A percentile compares a stretch with the other conserved stretches of the same genome.
Conservation (phyloP, 768 basidiomycete genomes). For the Cyclocybe aegerita region DNA sequence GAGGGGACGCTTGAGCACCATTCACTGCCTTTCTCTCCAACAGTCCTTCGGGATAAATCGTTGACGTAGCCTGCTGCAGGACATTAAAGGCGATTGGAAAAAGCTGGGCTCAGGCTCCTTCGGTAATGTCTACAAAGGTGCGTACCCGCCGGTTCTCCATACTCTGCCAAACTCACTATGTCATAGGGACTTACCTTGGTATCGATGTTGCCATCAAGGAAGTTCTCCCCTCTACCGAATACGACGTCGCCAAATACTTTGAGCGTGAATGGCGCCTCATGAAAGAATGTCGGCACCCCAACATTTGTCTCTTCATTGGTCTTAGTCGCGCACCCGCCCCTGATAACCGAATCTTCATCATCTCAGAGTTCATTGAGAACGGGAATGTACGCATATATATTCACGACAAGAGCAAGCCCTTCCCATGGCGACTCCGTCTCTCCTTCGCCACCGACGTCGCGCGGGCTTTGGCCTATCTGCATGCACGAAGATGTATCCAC, state of each 20-base stretch:
- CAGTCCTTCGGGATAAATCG: background rate
- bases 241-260: conserved; percentile 97
- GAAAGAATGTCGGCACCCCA: conserved; percentile 92
- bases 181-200: conserved; percentile 78
- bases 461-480: conserved; percentile 94
- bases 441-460: conserved; percentile 95
- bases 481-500: conserved; percentile 87
- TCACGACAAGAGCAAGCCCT: conserved; percentile 75
- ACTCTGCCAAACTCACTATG: conserved; percentile 23
- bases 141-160: conserved; percentile 4
- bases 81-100: conserved; percentile 86
- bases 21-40: background rate
- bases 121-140: conserved; percentile 89
- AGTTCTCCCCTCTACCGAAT: conserved; percentile 86
- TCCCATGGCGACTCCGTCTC: conserved; percentile 92
- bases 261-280: conserved; percentile 98
- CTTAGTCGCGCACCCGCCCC: conserved; percentile 77
- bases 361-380: conserved; percentile 93
- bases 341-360: conserved; percentile 87
- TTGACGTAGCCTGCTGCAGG: conserved; percentile 40
- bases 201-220: conserved; percentile 97
- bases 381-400: conserved; percentile 93
- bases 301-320: conserved; percentile 92
- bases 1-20: background rate
- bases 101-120: conserved; percentile 92